Evolutionary conservation across 768 basidiomycete species (phyloP).

Genomic region (Lactarius sp.): DNA sequence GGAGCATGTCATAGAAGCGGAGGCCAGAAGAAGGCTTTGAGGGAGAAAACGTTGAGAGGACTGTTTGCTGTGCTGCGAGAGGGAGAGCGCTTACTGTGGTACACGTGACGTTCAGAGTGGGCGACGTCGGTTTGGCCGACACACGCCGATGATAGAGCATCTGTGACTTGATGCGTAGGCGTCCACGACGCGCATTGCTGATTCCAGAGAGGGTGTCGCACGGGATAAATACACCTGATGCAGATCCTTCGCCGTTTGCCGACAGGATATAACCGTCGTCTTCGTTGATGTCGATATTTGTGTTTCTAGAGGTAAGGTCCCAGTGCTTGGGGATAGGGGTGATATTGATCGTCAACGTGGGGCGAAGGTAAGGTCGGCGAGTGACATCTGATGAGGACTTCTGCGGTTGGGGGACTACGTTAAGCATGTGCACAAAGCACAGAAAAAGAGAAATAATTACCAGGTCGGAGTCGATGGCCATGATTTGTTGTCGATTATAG

Average conservation of each 20-base stretch:
- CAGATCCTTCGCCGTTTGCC: slow-evolving; percentile 18
- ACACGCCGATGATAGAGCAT: slow-evolving; percentile 17
- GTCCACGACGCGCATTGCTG: slow-evolving; percentile 5
- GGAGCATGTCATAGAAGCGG: slow-evolving; percentile 14
- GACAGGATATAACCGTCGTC: slow-evolving; percentile 24
- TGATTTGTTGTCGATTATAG: background rate
- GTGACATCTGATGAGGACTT: background rate
- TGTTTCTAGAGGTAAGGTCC: background rate
- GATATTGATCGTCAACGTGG: slow-evolving; percentile 7
- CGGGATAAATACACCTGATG: slow-evolving; percentile 7
- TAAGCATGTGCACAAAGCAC: background rate
- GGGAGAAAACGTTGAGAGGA: background rate
- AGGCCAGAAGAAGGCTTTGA: slow-evolving; percentile 6
- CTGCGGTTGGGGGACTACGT: background rate
- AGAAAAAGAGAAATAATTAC: background rate
- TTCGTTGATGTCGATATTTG: slow-evolving; percentile 19
- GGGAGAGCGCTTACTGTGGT: slow-evolving; percentile 11
- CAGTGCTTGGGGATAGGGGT: slow-evolving; percentile 6
- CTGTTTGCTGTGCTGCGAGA: background rate
- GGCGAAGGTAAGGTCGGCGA: slow-evolving; percentile 12
- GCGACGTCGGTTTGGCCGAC: background rate
- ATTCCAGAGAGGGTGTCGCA: slow-evolving; percentile 14
- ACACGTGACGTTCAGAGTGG: slow-evolving; percentile 6
- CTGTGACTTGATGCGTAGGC: slow-evolving; percentile 15
- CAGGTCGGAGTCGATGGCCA: background rate